Conservation (phyloP, 129 eudicot genomes). For the Centella asiatica region DNA sequence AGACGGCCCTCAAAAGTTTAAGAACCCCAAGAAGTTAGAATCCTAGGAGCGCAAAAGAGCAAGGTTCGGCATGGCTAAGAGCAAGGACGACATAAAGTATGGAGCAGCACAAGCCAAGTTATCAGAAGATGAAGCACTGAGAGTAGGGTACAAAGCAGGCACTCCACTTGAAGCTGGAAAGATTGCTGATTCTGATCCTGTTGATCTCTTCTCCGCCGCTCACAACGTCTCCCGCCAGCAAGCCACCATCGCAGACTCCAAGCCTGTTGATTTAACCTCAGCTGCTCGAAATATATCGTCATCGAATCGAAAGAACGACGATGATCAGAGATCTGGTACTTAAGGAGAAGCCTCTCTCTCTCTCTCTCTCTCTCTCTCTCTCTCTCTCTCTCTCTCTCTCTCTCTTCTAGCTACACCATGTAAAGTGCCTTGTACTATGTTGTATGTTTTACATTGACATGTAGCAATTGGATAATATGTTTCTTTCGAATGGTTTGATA, state of each 20-base stretch:
- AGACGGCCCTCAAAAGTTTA: no score
- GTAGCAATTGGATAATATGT: no score
- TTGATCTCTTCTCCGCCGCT: slow-evolving; percentile 45
- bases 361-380: no score
- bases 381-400: no score
- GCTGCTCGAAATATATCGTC: slow-evolving; percentile 14
- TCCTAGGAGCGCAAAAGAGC: no score
- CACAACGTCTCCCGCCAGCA: slow-evolving; percentile 23
- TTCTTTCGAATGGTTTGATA: no score
- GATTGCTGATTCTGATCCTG: slow-evolving; percentile 40
- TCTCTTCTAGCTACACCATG: no score
- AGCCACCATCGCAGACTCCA: slow-evolving; percentile 28
- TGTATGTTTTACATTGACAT: no score
- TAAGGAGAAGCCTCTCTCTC: no score
- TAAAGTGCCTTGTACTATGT: no score
- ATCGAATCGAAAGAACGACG: not conserved
- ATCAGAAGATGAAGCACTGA: slow-evolving; percentile 34
- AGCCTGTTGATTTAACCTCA: slow-evolving; percentile 30
- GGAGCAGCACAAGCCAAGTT: slow-evolving; percentile 38
- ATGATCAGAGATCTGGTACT: not conserved
- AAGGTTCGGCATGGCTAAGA: slow-evolving; percentile 25
- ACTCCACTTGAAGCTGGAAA: slow-evolving; percentile 54
- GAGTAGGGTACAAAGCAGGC: slow-evolving; percentile 35
- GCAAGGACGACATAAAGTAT: slow-evolving; percentile 41
- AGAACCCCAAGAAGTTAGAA: no score